These are phyloP conservation scores for Ophioceras dolichostomum DNA, from an alignment of 2,329 filamentous ascomycete species.

Conservation along the genomic window DNA sequence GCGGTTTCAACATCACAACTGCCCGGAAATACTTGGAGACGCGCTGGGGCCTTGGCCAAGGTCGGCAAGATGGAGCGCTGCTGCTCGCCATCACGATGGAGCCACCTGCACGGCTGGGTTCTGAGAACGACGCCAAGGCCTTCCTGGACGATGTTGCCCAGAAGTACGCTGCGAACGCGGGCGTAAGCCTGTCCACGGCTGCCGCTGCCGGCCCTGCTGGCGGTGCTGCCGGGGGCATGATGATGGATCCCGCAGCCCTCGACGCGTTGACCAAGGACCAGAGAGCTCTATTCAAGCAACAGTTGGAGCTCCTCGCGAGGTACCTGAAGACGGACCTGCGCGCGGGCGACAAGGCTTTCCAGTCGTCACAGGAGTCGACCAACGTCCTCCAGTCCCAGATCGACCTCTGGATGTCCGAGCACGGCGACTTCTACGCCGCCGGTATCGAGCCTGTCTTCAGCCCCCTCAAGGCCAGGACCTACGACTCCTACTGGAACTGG, in stretches of 20 bases:
- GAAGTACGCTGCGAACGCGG: constrained; percentile 76
- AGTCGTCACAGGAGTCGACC: constrained; percentile 74
- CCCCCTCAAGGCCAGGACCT: constrained; percentile 83
- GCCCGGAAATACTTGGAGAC: constrained; percentile 93
- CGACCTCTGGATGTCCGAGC: constrained; percentile 89
- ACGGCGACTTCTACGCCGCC: constrained; percentile 89
- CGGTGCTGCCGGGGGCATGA: constrained; percentile 73
- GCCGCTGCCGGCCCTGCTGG: constrained; percentile 61
- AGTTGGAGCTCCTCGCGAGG: constrained; percentile 85
- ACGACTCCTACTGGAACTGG: constrained; percentile 99
- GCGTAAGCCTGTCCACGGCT: constrained; percentile 70
- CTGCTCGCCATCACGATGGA: constrained; percentile 88
- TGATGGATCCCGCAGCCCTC: constrained; percentile 98
- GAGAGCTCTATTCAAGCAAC: constrained; percentile 91
- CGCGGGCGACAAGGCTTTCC: constrained; percentile 87
- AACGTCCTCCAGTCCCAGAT: constrained; percentile 84
- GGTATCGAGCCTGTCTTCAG: constrained; percentile 94
- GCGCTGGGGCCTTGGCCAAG: constrained; percentile 76
- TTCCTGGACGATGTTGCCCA: constrained; percentile 83
- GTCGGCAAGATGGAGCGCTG: constrained; percentile 83
- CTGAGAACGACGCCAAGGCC: constrained; percentile 81
- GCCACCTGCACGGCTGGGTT: constrained; percentile 74
- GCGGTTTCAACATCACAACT: constrained; percentile 96
- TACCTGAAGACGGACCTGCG: constrained; percentile 97
- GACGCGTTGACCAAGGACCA: constrained; percentile 97